A percentile compares a stretch with the other conserved stretches of the same genome.
Evolutionary conservation across 2,329 filamentous ascomycete species (phyloP).

Genomic region (Pseudocercospora eumusae): DNA sequence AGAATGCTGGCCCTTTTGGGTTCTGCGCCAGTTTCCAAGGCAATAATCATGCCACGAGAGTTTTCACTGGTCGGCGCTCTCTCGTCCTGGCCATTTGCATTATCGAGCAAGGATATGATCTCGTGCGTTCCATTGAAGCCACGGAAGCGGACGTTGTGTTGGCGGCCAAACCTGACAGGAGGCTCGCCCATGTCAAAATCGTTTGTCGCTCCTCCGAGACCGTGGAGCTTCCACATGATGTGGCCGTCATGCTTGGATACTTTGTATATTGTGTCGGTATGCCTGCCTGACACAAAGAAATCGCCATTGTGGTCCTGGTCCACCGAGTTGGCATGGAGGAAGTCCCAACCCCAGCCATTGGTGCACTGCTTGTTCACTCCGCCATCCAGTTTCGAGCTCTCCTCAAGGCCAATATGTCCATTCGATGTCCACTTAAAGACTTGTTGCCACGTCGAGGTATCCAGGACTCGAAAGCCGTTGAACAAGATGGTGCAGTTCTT

Average conservation of each 20-base stretch:
- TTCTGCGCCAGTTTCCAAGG: constrained; percentile 15
- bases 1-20: constrained; percentile 20
- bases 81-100: constrained; percentile 43
- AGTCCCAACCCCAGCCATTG: constrained; percentile 24
- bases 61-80: constrained; percentile 19
- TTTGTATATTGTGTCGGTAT: constrained; percentile 51
- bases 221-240: constrained; percentile 52
- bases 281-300: constrained; percentile 55
- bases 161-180: constrained; percentile 38
- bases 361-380: constrained; percentile 15
- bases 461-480: constrained; percentile 40
- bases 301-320: constrained; percentile 52
- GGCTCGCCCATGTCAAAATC: constrained; percentile 21
- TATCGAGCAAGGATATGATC: constrained; percentile 54
- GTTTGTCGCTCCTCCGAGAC: not conserved
- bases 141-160: constrained; percentile 52
- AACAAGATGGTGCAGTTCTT: constrained; percentile 26
- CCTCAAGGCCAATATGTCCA: constrained; percentile 23
- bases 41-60: constrained; percentile 28
- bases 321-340: constrained; percentile 41
- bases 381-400: constrained; percentile 22
- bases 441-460: constrained; percentile 39
- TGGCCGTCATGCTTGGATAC: constrained; percentile 51
- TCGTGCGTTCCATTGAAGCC: constrained; percentile 46
- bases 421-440: constrained; percentile 40